Conservation (phyloP, 805 yeast genomes). For the Starmerella powellii region DNA sequence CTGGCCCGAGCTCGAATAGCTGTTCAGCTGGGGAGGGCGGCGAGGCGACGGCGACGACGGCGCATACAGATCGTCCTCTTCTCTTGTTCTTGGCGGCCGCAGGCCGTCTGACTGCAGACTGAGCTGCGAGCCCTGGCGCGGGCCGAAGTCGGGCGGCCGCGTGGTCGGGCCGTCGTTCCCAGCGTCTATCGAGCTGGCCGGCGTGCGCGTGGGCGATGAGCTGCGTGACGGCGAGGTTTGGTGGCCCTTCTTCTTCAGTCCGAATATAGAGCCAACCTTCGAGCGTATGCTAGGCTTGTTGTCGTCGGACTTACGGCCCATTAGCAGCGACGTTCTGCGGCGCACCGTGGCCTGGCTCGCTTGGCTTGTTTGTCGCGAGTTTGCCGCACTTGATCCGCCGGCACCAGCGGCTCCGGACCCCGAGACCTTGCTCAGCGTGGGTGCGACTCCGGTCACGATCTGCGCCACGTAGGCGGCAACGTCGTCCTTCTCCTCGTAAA, state of each 20-base stretch:
- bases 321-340: slow-evolving; percentile 5
- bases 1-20: too few relatives aligned
- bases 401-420: too few relatives aligned
- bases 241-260: slow-evolving; percentile 22
- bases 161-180: slow-evolving; percentile 11
- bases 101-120: slow-evolving; percentile 6
- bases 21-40: neutral
- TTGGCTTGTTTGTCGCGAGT: slow-evolving; percentile 15
- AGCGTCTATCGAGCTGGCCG: slow-evolving; percentile 5
- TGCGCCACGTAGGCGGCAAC: slow-evolving; percentile 42
- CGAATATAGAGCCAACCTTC: slow-evolving; percentile 30
- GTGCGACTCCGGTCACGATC: slow-evolving; percentile 24
- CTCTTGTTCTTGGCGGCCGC: slow-evolving; percentile 7
- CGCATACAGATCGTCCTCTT: slow-evolving; percentile 9
- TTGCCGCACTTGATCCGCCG: neutral
- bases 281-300: slow-evolving; percentile 23
- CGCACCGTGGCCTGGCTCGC: slow-evolving; percentile 16
- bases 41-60: slow-evolving; percentile 9
- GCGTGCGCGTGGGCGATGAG: slow-evolving; percentile 10
- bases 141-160: slow-evolving; percentile 20
- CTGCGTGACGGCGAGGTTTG: neutral
- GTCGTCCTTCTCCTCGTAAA: slow-evolving; percentile 50
- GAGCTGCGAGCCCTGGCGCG: slow-evolving; percentile 10
- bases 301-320: slow-evolving; percentile 1
- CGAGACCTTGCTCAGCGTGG: too few relatives aligned